A percentile compares a stretch with the other conserved stretches of the same genome.
phyloP scores from a whole-genome alignment of 768 basidiomycete species.

The Butyriboletus loyo region DNA sequence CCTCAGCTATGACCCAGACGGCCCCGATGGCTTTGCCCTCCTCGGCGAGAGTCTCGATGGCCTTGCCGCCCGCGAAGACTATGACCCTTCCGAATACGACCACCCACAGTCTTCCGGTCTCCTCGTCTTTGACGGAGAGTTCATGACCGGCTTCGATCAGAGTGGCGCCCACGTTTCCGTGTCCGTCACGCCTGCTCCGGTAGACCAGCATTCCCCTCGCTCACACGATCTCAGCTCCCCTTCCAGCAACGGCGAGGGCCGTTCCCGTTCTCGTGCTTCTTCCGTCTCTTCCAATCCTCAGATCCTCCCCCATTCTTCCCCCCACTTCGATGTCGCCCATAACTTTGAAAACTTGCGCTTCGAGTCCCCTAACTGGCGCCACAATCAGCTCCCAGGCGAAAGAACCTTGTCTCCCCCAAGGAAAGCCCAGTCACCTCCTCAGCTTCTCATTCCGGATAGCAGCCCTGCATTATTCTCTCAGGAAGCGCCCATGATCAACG shows the following conservation, averaged over 20 bases:
- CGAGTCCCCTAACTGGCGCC: conserved; percentile 59
- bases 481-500: conserved; percentile 53
- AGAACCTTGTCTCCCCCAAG: conserved; percentile 37
- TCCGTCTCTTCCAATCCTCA: conserved; percentile 61
- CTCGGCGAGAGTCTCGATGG: conserved; percentile 45
- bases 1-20: conserved; percentile 51
- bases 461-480: conserved; percentile 44
- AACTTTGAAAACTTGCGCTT: conserved; percentile 64
- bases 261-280: conserved; percentile 57
- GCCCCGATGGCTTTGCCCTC: conserved; percentile 45
- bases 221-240: conserved; percentile 66
- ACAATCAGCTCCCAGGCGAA: conserved; percentile 45
- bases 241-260: conserved; percentile 53
- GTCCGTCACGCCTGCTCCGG: conserved; percentile 35
- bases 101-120: conserved; percentile 45
- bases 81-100: conserved; percentile 77
- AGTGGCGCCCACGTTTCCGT: conserved; percentile 35
- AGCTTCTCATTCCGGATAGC: conserved; percentile 54
- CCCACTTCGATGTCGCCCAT: conserved; percentile 52
- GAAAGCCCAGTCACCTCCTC: conserved; percentile 66
- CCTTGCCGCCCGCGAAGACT: conserved; percentile 43
- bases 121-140: conserved; percentile 59
- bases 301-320: conserved; percentile 45
- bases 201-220: conserved; percentile 37
- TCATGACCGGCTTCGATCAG: conserved; percentile 34